Conservation (phyloP, 179 eudicot species). For the Silene vulgaris region DNA sequence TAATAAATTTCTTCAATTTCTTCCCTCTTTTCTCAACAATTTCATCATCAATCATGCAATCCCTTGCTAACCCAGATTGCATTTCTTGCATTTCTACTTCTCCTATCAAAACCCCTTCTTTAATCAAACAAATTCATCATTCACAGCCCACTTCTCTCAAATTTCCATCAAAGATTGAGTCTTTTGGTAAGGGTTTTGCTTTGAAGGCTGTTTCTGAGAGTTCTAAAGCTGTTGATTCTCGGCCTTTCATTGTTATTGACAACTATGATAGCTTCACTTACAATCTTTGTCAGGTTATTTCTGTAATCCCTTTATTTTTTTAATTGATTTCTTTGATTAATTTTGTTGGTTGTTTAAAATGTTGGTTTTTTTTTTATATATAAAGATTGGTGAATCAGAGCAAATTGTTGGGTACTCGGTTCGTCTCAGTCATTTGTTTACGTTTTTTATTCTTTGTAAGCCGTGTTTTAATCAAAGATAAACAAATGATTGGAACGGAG, state of each 20-base stretch:
- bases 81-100: slow-evolving; percentile 12
- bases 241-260: slow-evolving; percentile 76
- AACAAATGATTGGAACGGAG: too few relatives aligned
- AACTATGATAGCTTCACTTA: slow-evolving; percentile 97
- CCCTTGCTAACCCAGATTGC: slow-evolving; percentile 22
- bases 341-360: not conserved
- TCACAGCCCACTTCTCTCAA: slow-evolving; percentile 13
- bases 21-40: not conserved
- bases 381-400: not conserved
- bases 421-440: not conserved
- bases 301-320: not conserved
- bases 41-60: slow-evolving; percentile 23
- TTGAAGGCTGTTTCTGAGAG: slow-evolving; percentile 23
- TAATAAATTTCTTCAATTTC: not conserved
- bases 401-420: not conserved
- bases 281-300: slow-evolving; percentile 79
- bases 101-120: slow-evolving; percentile 16
- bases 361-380: not conserved
- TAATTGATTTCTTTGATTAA: not conserved
- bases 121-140: not conserved
- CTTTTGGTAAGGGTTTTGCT: slow-evolving; percentile 6
- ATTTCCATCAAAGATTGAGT: slow-evolving; percentile 6
- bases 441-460: not conserved
- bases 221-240: slow-evolving; percentile 20
- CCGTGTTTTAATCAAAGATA: too few relatives aligned